Evolutionary conservation across 2,329 filamentous ascomycete genomes (phyloP), one percentile per base, ranked within the genome.

Genomic region (Scedosporium minutisporum): DNA sequence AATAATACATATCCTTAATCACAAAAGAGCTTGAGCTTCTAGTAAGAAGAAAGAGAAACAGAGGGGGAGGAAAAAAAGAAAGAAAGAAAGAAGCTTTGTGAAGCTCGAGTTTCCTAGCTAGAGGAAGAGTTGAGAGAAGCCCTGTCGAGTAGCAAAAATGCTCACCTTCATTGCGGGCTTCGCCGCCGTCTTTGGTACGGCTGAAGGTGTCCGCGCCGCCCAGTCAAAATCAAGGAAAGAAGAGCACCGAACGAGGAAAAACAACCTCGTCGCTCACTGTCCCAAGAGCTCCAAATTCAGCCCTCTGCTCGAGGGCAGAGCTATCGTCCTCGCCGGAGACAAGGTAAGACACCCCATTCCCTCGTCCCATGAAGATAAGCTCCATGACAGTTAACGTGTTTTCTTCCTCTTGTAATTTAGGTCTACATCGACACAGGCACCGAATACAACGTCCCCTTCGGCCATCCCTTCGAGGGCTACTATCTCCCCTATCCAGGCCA

Each of bases 401-500:
- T 27, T 41, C 58, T 44, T 9, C n/a, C 38, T 16, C 44, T 25
- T 27, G n/a, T 41, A 27, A 10, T 33, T 12, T 62, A 77, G 72
- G 69, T 82, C 12, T 82, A 79, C 65, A 76, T 82, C 21, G 80
- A 80, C 61, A 79, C 76, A 10, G 73, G 69, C 46, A 62, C 66
- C 61, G 65, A 69, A 41, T 67, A 64, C 57, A 68, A 66, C 61
- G 65, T 69, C 61, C 68, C 65, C 1, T 71, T 73, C 60, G 77
- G 80, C 3, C 81, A 85, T 67, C 77, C 78, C 0, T 85, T 83
- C 67, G 76, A 80, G 3, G 82, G 82, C 27, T 85, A 86, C 67
- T 85, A 78, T 65, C 72, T 85, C 23, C 81, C 82, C 1, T 85
- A 84, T 65, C 82, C 82, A 3, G 82, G 82, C n/a, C 65, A 74